Evolutionary conservation across 83 land plant genomes (phyloP).

Genomic region (Larix sibirica): DNA sequence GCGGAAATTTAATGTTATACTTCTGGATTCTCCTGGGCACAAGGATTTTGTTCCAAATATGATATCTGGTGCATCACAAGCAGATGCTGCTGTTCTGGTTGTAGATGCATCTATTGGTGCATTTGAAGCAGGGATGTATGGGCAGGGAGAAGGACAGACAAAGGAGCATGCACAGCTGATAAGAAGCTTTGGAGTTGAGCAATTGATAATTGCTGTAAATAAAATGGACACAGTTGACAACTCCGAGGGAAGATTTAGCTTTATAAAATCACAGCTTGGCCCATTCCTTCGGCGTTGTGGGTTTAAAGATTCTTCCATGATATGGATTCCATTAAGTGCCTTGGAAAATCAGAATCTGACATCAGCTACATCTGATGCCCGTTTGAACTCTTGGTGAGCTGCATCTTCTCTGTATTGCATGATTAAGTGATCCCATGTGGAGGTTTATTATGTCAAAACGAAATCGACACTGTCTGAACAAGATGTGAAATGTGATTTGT

Average conservation of each 20-base stretch:
- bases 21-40: slow-evolving; percentile 96
- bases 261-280: slow-evolving; percentile 61
- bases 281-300: slow-evolving; percentile 79
- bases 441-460: neutral
- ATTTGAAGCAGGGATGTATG: slow-evolving; percentile 91
- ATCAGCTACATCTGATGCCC: slow-evolving; percentile 51
- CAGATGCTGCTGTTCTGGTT: slow-evolving; percentile 97
- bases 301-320: slow-evolving; percentile 69
- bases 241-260: slow-evolving; percentile 75
- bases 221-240: slow-evolving; percentile 86
- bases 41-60: slow-evolving; percentile 96
- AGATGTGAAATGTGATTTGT: neutral
- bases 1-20: slow-evolving; percentile 68
- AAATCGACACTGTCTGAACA: neutral
- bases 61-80: slow-evolving; percentile 98
- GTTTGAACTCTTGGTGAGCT: slow-evolving; percentile 58
- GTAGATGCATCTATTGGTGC: slow-evolving; percentile 90
- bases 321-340: slow-evolving; percentile 91
- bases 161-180: slow-evolving; percentile 92
- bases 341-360: slow-evolving; percentile 86
- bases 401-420: neutral
- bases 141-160: slow-evolving; percentile 79
- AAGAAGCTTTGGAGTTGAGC: slow-evolving; percentile 92
- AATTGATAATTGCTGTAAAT: slow-evolving; percentile 86
- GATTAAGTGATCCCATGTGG: neutral